Evolutionary conservation across 2,329 filamentous ascomycete species (phyloP).

Genomic region (Rasamsonia emersonii): DNA sequence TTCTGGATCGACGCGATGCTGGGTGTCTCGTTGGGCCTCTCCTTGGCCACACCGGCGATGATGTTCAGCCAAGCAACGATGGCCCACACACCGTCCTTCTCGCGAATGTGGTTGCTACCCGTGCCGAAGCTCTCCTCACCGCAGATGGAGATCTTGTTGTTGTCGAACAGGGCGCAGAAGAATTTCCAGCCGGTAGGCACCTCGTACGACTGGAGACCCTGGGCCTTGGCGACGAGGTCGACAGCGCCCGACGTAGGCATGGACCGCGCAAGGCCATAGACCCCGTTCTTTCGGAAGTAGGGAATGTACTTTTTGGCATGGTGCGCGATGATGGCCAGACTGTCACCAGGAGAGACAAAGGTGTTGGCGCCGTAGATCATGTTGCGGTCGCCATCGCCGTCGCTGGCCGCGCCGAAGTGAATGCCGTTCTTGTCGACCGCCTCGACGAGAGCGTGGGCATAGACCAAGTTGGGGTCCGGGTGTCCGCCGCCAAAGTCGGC

Average conservation of each 20-base stretch:
- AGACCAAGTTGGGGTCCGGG: constrained; percentile 95
- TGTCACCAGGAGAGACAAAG: constrained; percentile 96
- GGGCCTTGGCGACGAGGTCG: constrained; percentile 90
- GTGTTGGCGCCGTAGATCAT: constrained; percentile 98
- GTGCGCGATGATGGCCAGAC: constrained; percentile 95
- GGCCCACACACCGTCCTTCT: constrained; percentile 98
- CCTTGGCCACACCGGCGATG: constrained; percentile 83
- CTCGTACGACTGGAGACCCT: constrained; percentile 86
- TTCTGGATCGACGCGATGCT: constrained; percentile 95
- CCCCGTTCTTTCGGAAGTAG: constrained; percentile 96
- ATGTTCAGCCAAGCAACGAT: constrained; percentile 98
- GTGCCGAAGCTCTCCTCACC: constrained; percentile 98
- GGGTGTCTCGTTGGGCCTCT: constrained; percentile 68
- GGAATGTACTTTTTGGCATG: constrained; percentile 91
- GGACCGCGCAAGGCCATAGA: constrained; percentile 88
- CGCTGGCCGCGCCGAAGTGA: constrained; percentile 91
- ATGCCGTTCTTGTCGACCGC: constrained; percentile 84
- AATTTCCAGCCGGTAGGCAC: constrained; percentile 99
- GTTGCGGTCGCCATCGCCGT: constrained; percentile 97
- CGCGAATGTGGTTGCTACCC: constrained; percentile 95
- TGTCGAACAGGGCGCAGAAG: constrained; percentile 93
- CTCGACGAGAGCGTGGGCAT: constrained; percentile 89
- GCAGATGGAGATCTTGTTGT: constrained; percentile 94
- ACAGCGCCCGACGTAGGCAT: constrained; percentile 97
- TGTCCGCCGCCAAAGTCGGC: constrained; percentile 96